These are phyloP conservation scores for Yamadazyma friedrichii DNA, from an alignment of 1,139 yeast genomes.

Conservation along the genomic window DNA sequence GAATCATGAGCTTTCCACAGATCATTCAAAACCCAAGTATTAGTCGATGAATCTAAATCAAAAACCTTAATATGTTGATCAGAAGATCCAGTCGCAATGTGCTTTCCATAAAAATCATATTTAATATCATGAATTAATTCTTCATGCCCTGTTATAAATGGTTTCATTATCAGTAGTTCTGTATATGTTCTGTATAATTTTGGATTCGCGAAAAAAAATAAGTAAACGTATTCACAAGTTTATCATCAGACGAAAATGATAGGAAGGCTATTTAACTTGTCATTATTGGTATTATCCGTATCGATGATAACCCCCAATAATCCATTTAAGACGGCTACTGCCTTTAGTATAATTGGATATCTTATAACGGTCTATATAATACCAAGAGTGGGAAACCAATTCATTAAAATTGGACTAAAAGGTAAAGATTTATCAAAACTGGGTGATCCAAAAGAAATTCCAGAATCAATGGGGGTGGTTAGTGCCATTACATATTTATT, in stretches of 20 bases:
- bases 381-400: constrained; percentile 65
- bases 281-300: constrained; percentile 20
- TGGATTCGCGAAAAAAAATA: background rate
- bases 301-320: constrained; percentile 26
- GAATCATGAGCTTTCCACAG: constrained; percentile 96
- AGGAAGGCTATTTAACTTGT: constrained; percentile 9
- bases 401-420: constrained; percentile 72
- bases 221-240: background rate
- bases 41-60: constrained; percentile 56
- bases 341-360: constrained; percentile 69
- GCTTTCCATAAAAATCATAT: constrained; percentile 86
- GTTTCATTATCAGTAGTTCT: constrained; percentile 37
- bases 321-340: constrained; percentile 53
- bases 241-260: background rate
- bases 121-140: constrained; percentile 86
- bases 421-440: constrained; percentile 83
- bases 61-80: constrained; percentile 91
- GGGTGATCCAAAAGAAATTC: constrained; percentile 53
- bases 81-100: constrained; percentile 87
- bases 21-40: constrained; percentile 76
- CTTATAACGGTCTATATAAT: constrained; percentile 56
- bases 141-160: constrained; percentile 86
- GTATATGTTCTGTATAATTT: background rate
- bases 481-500: constrained; percentile 80
- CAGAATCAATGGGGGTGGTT: constrained; percentile 91